Conservation (phyloP, 2,329 filamentous ascomycete species). For the Trichophyton rubrum region DNA sequence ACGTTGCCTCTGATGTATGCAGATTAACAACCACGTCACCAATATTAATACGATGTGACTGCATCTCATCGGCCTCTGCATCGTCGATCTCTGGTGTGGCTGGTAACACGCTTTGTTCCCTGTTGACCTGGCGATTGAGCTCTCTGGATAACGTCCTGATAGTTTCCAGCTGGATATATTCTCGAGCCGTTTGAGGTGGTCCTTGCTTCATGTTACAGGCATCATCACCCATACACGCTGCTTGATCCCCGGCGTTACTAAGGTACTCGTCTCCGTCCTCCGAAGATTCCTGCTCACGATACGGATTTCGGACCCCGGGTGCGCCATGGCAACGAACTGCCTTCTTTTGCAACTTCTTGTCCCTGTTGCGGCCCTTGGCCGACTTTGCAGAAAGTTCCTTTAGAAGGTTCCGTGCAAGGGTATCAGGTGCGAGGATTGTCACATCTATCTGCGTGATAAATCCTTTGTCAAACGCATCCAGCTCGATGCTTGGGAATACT, state of each 20-base stretch:
- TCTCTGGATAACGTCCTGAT: not conserved
- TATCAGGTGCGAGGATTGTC: conserved; percentile 29
- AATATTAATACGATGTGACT: not conserved
- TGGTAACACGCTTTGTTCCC: not conserved
- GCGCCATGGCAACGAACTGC: not conserved
- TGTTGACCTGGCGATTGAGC: not conserved
- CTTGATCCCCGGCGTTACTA: not conserved
- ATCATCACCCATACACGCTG: not conserved
- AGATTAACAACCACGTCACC: conserved; percentile 10
- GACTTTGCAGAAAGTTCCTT: not conserved
- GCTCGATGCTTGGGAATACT: conserved; percentile 23
- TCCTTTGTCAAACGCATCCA: conserved; percentile 21
- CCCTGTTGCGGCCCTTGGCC: not conserved
- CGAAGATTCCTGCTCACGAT: not conserved
- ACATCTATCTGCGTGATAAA: conserved; percentile 26
- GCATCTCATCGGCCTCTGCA: not conserved
- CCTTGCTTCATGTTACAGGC: not conserved
- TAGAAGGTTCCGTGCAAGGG: conserved; percentile 6
- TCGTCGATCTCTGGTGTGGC: not conserved
- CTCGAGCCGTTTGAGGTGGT: not conserved
- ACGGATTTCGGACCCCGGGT: not conserved
- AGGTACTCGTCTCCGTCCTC: not conserved
- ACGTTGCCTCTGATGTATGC: conserved; percentile 32
- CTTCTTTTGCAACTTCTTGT: not conserved
- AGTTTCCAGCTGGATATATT: not conserved